These are phyloP conservation scores for Leersia perrieri DNA, from an alignment of 176 grass and related monocot species.

Conservation along the genomic window DNA sequence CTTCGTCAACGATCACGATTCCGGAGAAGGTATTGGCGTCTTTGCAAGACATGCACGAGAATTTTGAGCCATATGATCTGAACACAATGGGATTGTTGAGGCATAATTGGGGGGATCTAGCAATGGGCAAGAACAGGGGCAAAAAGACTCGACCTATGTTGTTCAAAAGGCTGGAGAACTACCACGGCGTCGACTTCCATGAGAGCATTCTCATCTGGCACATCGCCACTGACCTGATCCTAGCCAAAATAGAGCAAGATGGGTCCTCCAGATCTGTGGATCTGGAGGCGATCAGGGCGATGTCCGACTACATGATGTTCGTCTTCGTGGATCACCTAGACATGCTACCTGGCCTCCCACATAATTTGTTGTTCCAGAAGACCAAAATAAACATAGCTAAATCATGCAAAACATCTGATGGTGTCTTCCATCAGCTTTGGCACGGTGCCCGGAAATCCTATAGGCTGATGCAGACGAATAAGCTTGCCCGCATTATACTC, in stretches of 20 bases:
- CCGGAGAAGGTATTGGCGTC: not conserved
- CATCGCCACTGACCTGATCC: slow-evolving; percentile 11
- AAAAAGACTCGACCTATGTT: not conserved
- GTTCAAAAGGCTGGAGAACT: fast-evolving
- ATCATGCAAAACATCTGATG: not conserved
- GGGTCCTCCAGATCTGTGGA: too few species aligned
- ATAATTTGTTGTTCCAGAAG: not conserved
- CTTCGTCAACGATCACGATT: not conserved
- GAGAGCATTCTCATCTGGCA: slow-evolving; percentile 17
- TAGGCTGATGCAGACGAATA: not conserved
- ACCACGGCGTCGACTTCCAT: slow-evolving; percentile 1
- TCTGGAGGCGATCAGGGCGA: not conserved
- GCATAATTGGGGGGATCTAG: not conserved
- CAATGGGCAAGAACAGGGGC: not conserved
- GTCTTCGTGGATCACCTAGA: not conserved
- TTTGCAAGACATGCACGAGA: not conserved
- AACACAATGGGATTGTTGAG: slow-evolving; percentile 6
- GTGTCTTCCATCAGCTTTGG: not conserved
- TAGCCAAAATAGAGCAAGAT: not conserved
- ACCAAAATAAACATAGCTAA: not conserved
- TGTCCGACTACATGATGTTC: not conserved
- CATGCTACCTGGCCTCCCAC: not conserved
- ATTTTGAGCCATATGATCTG: not conserved
- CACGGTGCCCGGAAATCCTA: too few species aligned
- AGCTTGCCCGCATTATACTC: not conserved